phyloP scores from a whole-genome alignment of 2,329 filamentous ascomycete genomes.

The Diaporthe citrichinensis region DNA sequence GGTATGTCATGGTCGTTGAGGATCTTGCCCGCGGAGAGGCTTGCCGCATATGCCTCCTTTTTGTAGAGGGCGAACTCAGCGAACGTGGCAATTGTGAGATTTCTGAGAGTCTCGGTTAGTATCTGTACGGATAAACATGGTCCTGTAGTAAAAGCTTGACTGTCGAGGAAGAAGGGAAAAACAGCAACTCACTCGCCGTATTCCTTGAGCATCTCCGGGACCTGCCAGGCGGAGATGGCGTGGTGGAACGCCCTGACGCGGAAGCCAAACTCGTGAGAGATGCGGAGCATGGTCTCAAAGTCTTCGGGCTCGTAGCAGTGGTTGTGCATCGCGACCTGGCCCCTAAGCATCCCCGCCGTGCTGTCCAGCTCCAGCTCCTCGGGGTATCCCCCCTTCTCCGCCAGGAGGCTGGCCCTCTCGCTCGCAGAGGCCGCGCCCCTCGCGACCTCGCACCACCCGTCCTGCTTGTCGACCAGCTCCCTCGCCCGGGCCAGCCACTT shows the following conservation, averaged over 20 bases:
- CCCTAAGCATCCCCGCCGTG: constrained; percentile 56
- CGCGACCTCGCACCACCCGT: constrained; percentile 46
- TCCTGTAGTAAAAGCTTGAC: too few species aligned
- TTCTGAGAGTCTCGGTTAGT: constrained; percentile 44
- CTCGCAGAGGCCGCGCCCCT: constrained; percentile 43
- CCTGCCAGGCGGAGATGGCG: constrained; percentile 56
- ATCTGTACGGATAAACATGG: background rate
- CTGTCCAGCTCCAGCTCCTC: constrained; percentile 57
- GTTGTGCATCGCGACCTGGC: constrained; percentile 57
- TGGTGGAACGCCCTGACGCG: constrained; percentile 58
- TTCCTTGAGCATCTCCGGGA: constrained; percentile 56
- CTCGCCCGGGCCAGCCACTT: constrained; percentile 55
- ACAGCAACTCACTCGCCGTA: constrained; percentile 51
- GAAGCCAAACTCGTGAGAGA: constrained; percentile 59
- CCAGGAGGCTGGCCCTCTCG: constrained; percentile 42
- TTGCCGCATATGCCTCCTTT: constrained; percentile 57
- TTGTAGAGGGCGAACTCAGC: constrained; percentile 59
- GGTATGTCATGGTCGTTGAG: constrained; percentile 56
- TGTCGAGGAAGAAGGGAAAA: constrained; percentile 2
- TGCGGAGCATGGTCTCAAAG: constrained; percentile 58
- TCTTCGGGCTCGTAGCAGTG: constrained; percentile 62
- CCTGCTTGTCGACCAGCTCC: constrained; percentile 54
- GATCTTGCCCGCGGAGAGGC: constrained; percentile 56
- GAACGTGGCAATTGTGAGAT: constrained; percentile 60
- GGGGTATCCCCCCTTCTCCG: constrained; percentile 46